These are phyloP conservation scores for Colletotrichum salicis DNA, from an alignment of 2,329 filamentous ascomycete genomes.

Conservation along the genomic window DNA sequence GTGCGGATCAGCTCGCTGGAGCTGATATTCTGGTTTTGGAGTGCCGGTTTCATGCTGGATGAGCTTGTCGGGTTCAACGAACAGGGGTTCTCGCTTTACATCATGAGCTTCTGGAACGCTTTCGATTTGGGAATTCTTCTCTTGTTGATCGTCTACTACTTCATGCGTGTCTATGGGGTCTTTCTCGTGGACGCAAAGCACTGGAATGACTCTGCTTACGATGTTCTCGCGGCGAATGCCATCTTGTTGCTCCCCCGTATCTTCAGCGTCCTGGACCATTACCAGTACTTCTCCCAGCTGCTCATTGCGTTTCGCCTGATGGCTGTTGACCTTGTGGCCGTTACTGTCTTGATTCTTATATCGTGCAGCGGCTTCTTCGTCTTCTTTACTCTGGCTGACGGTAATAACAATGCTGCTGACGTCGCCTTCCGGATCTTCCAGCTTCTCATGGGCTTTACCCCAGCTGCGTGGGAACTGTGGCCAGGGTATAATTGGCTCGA, in stretches of 20 bases:
- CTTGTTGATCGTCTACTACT: constrained; percentile 88
- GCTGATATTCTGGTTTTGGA: constrained; percentile 97
- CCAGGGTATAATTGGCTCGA: constrained; percentile 81
- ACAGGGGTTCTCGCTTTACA: constrained; percentile 94
- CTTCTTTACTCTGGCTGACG: constrained; percentile 86
- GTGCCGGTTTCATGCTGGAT: constrained; percentile 94
- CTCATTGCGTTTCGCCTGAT: constrained; percentile 95
- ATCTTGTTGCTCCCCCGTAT: constrained; percentile 90
- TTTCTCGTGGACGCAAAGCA: constrained; percentile 80
- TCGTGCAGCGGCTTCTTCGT: constrained; percentile 95
- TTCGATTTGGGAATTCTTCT: constrained; percentile 92
- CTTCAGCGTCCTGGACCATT: constrained; percentile 93
- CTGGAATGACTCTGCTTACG: constrained; percentile 88
- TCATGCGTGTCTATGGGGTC: constrained; percentile 87
- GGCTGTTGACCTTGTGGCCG: constrained; percentile 87
- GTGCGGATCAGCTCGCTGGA: constrained; percentile 85
- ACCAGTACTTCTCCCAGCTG: constrained; percentile 94
- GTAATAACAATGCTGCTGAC: constrained; percentile 74
- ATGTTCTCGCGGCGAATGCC: constrained; percentile 91
- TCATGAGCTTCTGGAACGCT: constrained; percentile 98
- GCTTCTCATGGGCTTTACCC: constrained; percentile 94
- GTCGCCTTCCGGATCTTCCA: constrained; percentile 95
- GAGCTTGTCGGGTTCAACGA: constrained; percentile 97
- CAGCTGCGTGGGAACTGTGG: constrained; percentile 95
- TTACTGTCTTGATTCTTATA: constrained; percentile 85